Evolutionary conservation across 2,329 filamentous ascomycete genomes (phyloP), one percentile per base, ranked within the genome.

Genomic region (Phyllosticta citriasiana): DNA sequence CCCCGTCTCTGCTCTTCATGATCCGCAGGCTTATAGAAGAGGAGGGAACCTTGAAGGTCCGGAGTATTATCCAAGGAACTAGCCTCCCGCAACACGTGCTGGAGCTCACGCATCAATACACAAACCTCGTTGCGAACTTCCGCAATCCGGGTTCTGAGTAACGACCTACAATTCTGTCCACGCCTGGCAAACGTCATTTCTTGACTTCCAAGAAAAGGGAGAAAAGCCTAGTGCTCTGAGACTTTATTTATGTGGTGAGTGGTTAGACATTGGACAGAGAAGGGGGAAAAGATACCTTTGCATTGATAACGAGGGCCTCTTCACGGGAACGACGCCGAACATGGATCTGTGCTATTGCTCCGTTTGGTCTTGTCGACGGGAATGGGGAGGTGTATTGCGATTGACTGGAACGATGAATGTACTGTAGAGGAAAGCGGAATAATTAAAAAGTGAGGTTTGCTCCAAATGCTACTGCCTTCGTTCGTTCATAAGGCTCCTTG

Each of bases 31-130:
- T 99, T 66, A 99, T 99, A 71, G 94, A 97, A 76, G 92, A 97
- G 67, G 94, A 99, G 76, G 94, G 94, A 62, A 93, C 93, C 1
- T 90, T 99, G 74, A 99, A 99, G 77, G 89, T 99, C 60, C 84
- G 94, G 71, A 97, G 91, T 74, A 96, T 99, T 71, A 91, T 99
- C 59, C 94, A 99, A 76, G 91, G 93, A 1, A 97, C 93, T 2
- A 96, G 89, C 73, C 78, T 99, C 64, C 92, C 93, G 10, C 94
- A 97, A 76, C 87, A 89, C 63, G 92, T 99, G 50, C 82, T 97
- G 60, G 93, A 97, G 72, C 78, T 99, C 63, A 97, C 94, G 26
- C 93, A 99, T 74, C 89, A 97, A 72, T 99, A 99, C 72, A 94
- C 93, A 22, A 90, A 91, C 61, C 80, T 99, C 40, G 99, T 94